phyloP scores from a whole-genome alignment of 1,139 yeast species.

The Protomyces pachydermus region DNA sequence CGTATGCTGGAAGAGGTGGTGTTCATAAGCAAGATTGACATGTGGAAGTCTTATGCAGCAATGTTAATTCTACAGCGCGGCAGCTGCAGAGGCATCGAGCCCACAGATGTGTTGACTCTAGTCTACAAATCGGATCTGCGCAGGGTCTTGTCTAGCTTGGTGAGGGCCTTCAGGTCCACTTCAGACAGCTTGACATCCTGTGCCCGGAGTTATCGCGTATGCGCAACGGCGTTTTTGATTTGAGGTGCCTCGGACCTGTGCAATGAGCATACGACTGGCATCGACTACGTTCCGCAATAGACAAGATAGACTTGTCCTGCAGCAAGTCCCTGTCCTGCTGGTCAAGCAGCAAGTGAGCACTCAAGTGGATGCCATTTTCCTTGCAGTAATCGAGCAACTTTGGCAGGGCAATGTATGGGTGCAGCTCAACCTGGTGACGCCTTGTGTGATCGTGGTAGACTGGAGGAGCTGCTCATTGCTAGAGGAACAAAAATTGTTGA shows the following conservation, averaged over 20 bases:
- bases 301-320: conserved; percentile 47
- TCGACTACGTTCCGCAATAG: conserved; percentile 53
- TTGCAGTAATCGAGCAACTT: conserved; percentile 28
- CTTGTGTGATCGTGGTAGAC: conserved; percentile 68
- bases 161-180: conserved; percentile 47
- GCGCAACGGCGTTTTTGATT: conserved; percentile 43
- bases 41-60: conserved; percentile 61
- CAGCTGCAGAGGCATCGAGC: not conserved
- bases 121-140: conserved; percentile 7
- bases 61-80: conserved; percentile 34
- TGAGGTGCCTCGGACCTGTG: conserved; percentile 74
- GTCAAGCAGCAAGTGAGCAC: conserved; percentile 32
- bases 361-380: conserved; percentile 30
- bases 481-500: conserved; percentile 77
- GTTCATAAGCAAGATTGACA: conserved; percentile 76
- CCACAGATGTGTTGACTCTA: not conserved
- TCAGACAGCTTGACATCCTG: conserved; percentile 49
- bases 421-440: conserved; percentile 73
- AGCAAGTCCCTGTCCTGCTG: conserved; percentile 36
- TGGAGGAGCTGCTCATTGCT: conserved; percentile 64
- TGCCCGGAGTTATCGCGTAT: conserved; percentile 40
- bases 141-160: conserved; percentile 12
- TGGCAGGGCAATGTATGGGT: conserved; percentile 32
- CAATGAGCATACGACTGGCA: conserved; percentile 61
- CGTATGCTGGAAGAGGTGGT: conserved; percentile 62